Conservation (phyloP, 495 filamentous ascomycete genomes). For the Opeltia flavorubescens region DNA sequence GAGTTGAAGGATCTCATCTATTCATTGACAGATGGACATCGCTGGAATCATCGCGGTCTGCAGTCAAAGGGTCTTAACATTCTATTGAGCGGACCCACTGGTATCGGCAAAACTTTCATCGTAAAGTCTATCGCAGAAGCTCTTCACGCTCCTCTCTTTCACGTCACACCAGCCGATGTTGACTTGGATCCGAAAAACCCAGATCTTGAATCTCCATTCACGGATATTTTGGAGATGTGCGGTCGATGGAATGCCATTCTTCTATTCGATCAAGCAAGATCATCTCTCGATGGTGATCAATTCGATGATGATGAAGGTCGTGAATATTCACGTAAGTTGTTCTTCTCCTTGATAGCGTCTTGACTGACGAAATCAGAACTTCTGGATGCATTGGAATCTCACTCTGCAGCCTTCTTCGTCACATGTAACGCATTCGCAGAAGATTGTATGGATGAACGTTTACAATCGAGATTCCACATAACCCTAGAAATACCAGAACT, state of each 20-base stretch:
- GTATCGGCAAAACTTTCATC: slow-evolving; percentile 30
- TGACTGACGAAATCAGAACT: slow-evolving; percentile 11
- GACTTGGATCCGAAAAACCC: slow-evolving; percentile 6
- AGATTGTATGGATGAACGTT: slow-evolving; percentile 25
- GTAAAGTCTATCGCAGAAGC: slow-evolving; percentile 19
- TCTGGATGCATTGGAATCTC: slow-evolving; percentile 23
- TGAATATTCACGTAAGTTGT: slow-evolving; percentile 29
- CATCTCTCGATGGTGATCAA: slow-evolving; percentile 41
- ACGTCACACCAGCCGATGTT: slow-evolving; percentile 13
- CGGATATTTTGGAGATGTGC: slow-evolving; percentile 15
- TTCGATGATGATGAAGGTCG: slow-evolving; percentile 36
- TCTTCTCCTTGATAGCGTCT: background rate
- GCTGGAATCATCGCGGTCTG: slow-evolving; percentile 11
- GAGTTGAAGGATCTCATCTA: slow-evolving; percentile 35
- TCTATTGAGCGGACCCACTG: slow-evolving; percentile 28
- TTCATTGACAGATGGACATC: slow-evolving; percentile 36
- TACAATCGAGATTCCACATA: slow-evolving; percentile 31
- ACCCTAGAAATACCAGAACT: slow-evolving; percentile 26
- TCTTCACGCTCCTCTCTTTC: slow-evolving; percentile 10
- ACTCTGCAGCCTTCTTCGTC: slow-evolving; percentile 23
- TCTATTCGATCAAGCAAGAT: slow-evolving; percentile 49
- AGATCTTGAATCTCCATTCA: slow-evolving; percentile 12
- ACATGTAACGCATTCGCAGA: slow-evolving; percentile 27
- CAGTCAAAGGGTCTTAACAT: slow-evolving; percentile 11
- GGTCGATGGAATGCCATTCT: slow-evolving; percentile 26